Conservation (phyloP, 192 early-diverging fungal genomes). For the Mortierella alpina region DNA sequence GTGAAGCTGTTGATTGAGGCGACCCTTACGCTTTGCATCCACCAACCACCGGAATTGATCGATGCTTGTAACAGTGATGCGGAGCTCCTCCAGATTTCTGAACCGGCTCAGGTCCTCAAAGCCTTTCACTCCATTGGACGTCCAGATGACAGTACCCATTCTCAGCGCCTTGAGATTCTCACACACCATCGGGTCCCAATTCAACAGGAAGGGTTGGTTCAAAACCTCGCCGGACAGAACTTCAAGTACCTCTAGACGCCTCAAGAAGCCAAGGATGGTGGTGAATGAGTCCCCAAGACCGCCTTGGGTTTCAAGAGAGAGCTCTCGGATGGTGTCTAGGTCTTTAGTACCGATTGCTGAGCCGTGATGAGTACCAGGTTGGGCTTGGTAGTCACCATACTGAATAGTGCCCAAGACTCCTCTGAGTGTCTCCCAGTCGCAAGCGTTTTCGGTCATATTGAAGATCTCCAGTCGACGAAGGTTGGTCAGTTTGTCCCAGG, state of each 20-base stretch:
- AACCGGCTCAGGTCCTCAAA: slow-evolving; percentile 11
- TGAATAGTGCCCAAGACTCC: slow-evolving; percentile 16
- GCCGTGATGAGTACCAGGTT: background rate
- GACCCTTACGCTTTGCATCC: slow-evolving; percentile 2
- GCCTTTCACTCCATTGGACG: background rate
- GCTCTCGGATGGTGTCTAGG: slow-evolving; percentile 3
- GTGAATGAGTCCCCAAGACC: background rate
- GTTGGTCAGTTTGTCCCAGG: slow-evolving; percentile 21
- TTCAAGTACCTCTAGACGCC: slow-evolving; percentile 22
- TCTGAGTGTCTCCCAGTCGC: slow-evolving; percentile 27
- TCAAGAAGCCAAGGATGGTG: slow-evolving; percentile 8
- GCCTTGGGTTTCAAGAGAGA: slow-evolving; percentile 2
- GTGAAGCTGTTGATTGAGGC: background rate
- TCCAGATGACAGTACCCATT: background rate
- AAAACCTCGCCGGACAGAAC: background rate
- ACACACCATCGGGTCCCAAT: slow-evolving; percentile 11
- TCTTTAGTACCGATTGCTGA: no score
- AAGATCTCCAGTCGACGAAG: slow-evolving; percentile 20
- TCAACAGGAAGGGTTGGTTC: background rate
- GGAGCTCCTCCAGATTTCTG: slow-evolving; percentile 12
- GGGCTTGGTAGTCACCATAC: background rate
- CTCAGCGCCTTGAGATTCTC: slow-evolving; percentile 7
- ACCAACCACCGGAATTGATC: slow-evolving; percentile 12
- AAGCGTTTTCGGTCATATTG: slow-evolving; percentile 6
- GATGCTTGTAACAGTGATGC: background rate